Evolutionary conservation across 2,329 filamentous ascomycete species (phyloP).

Genomic region (Colletotrichum trifolii): DNA sequence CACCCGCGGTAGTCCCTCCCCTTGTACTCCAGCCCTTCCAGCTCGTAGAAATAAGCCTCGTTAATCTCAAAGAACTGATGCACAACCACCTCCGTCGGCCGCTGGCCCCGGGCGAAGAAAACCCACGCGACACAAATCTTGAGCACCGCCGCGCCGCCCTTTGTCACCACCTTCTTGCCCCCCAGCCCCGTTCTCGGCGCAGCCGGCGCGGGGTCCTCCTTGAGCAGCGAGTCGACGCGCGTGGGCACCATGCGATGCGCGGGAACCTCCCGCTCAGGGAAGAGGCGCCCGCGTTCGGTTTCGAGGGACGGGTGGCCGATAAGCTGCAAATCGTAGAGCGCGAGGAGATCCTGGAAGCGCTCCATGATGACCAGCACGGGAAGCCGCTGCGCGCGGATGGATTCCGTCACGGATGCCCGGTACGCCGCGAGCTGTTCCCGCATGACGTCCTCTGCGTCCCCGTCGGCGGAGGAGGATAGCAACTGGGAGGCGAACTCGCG

Average conservation of each 20-base stretch:
- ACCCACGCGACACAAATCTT: slow-evolving; percentile 27
- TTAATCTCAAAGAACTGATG: slow-evolving; percentile 27
- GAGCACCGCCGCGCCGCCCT: slow-evolving; percentile 23
- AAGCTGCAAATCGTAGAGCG: slow-evolving; percentile 16
- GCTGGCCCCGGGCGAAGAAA: slow-evolving; percentile 15
- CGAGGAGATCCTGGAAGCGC: slow-evolving; percentile 22
- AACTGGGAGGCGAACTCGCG: background rate
- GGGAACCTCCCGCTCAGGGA: slow-evolving; percentile 3
- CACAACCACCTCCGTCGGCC: slow-evolving; percentile 12
- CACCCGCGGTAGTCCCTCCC: slow-evolving; percentile 3
- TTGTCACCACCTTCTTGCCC: slow-evolving; percentile 3
- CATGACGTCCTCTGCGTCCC: background rate
- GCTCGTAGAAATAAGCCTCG: slow-evolving; percentile 21
- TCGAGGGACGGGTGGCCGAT: slow-evolving; percentile 8
- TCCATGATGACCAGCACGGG: slow-evolving; percentile 25
- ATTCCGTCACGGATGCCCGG: slow-evolving; percentile 9
- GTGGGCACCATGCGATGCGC: slow-evolving; percentile 7
- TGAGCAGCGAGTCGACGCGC: slow-evolving; percentile 13
- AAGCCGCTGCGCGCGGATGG: slow-evolving; percentile 6
- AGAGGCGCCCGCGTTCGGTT: background rate
- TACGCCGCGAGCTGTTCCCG: background rate
- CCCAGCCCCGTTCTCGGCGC: background rate
- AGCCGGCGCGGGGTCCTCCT: background rate
- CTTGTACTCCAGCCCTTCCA: slow-evolving; percentile 22
- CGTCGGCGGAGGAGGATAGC: background rate